These are phyloP conservation scores for Micractinium conductrix DNA, from an alignment of 139 green algal species.

Conservation along the genomic window DNA sequence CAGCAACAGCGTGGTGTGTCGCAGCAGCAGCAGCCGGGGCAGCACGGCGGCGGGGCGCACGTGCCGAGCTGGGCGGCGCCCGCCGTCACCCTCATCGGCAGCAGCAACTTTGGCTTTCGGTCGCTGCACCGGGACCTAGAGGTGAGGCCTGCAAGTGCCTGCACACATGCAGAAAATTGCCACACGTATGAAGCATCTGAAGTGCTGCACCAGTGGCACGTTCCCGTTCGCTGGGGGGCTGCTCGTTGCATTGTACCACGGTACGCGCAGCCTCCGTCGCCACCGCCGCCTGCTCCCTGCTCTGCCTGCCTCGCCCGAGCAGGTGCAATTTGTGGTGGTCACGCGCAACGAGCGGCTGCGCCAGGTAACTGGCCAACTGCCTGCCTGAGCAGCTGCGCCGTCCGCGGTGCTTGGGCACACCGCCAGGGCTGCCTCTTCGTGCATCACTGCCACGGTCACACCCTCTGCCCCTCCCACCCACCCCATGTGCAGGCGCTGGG, in stretches of 20 bases:
- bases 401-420: too few relatives aligned
- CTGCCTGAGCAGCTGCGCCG: background rate
- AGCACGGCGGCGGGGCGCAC: background rate
- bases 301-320: too few relatives aligned
- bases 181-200: too few relatives aligned
- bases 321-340: slow-evolving; percentile 47
- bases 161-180: too few relatives aligned
- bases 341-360: slow-evolving; percentile 30
- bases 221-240: too few relatives aligned
- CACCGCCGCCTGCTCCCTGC: too few relatives aligned
- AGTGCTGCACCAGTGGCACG: too few relatives aligned
- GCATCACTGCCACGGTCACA: background rate
- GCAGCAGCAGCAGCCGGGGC: background rate
- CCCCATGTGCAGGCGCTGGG: background rate
- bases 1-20: background rate
- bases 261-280: too few relatives aligned
- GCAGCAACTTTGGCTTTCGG: slow-evolving; percentile 57
- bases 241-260: too few relatives aligned
- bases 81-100: slow-evolving; percentile 41
- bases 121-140: slow-evolving; percentile 54
- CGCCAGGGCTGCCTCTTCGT: too few relatives aligned
- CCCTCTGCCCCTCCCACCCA: background rate
- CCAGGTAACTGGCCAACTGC: slow-evolving; percentile 9
- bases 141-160: too few relatives aligned
- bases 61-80: slow-evolving; percentile 4